Base-by-base conservation (phyloP, 2,329 filamentous ascomycete species). In the Myriosclerotinia scirpicola region DNA sequence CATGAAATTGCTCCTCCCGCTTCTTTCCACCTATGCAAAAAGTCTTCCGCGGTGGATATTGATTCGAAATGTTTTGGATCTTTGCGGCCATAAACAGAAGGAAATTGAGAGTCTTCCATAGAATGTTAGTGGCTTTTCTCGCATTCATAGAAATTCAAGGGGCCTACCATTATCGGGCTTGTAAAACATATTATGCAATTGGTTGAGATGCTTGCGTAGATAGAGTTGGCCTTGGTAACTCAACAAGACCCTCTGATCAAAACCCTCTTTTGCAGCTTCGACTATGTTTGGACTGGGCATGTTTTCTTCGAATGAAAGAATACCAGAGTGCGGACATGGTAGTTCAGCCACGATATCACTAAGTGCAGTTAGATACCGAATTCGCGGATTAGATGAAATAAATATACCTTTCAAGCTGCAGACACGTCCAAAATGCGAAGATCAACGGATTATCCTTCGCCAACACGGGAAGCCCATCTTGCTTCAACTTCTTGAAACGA, bases 311-410 rank as follows among this genome's bases (percentile, higher is more conserved):
- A 84, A 88, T 1, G 80, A 81, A n/a, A 88, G 77, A 64, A 89
- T 83, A 1, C 84, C 84, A 0, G 86, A 88, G 4, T 86, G 85
- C 1, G 85, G 84, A 3, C 86, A 79, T 20, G 81, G 85, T 67
- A 98, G 82, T 78, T 99, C 95, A 3, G 95, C 95, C 56, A 97
- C 84, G 55, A 98, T 92, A 77, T 98, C 94, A 77, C 93, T 93
- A 70, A 20, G 14, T 64, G 67, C 50, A 20, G 50, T 72, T 64
- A 74, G 68, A 61, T 58, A 64, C 52, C 30, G 12, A 15, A 44
- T 20, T 36, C 15, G 30, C 14, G 1, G 26, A 26, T 46, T 4
- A 3, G n/a, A 34, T 46, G 17, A 48, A 38, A 42, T n/a, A 52
- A 30, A 52, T 78, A 71, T 77, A 92, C 90, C 89, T 97, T 78